Conservation (phyloP, 495 filamentous ascomycete genomes). For the Ramalina peruviana region DNA sequence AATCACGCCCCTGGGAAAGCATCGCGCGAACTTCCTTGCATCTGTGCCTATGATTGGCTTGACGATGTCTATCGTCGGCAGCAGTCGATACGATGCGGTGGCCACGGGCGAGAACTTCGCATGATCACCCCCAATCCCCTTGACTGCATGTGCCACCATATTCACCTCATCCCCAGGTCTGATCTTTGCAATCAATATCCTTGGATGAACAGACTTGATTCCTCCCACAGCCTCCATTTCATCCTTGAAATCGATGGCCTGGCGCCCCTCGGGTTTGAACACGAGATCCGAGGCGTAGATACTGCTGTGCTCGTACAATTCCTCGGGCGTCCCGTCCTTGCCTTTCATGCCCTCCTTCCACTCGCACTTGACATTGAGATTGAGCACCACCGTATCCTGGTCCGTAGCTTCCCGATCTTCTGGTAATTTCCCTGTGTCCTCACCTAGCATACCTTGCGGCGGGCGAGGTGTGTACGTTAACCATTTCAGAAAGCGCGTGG, state of each 20-base stretch:
- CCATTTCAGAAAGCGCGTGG: conserved; percentile 56
- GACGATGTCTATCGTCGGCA: conserved; percentile 73
- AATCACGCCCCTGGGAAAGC: conserved; percentile 87
- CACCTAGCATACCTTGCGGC: conserved; percentile 24
- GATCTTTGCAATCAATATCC: conserved; percentile 89
- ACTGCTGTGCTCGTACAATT: conserved; percentile 70
- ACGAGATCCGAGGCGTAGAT: conserved; percentile 75
- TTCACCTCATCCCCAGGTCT: conserved; percentile 80
- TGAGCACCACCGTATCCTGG: conserved; percentile 65
- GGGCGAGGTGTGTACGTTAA: conserved; percentile 63
- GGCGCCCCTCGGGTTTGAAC: conserved; percentile 59
- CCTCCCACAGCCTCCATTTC: conserved; percentile 34
- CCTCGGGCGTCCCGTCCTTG: conserved; percentile 63
- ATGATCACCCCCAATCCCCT: conserved; percentile 89
- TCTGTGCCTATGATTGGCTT: conserved; percentile 72
- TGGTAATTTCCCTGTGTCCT: conserved; percentile 20
- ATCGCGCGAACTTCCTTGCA: conserved; percentile 76
- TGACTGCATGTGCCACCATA: conserved; percentile 74
- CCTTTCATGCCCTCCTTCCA: conserved; percentile 47
- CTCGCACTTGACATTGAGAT: conserved; percentile 60
- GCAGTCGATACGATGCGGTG: conserved; percentile 77
- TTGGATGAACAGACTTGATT: conserved; percentile 68
- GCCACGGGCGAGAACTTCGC: conserved; percentile 97
- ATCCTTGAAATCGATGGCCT: conserved; percentile 47
- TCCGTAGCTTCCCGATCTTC: conserved; percentile 44